Base-by-base conservation (phyloP, 2,329 filamentous ascomycete species). In the Hymenoscyphus fraxineus region DNA sequence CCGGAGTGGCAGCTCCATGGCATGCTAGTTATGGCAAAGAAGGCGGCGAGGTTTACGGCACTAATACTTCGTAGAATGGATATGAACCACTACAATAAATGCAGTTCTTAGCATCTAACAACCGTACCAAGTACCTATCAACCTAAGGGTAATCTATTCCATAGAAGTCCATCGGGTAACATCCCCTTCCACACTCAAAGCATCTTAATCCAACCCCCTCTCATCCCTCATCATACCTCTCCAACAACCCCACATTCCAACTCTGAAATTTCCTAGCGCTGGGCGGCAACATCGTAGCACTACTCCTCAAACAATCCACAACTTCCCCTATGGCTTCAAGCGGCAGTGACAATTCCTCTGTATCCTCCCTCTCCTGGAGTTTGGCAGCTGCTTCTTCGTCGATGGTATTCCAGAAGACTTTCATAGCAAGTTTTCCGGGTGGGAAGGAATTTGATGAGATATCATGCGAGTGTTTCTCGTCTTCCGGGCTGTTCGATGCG, bases 191-290 rank as follows among this genome's bases (percentile, higher is more conserved):
- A 27, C 27, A 27, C 27, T 3, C 2, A 44, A 4, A n/a, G n/a
- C 15, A 16, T n/a, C n/a, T 44, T 16, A 47, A 32, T n/a, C 27
- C 27, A 32, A 31, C 3, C 55, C 13, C 39, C 41, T 22, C 51
- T 57, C 27, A 47, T 9, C n/a, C 16, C 35, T 62, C 60, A 27
- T 78, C 75, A 76, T 83, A 88, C 65, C 82, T 78, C 67, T 83
- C 80, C 65, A 92, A 72, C 19, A 92, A 73, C 1, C 87, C 88
- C 5, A 92, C 86, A 32, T 82, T 81, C 88, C 88, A 92, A n/a
- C 82, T 83, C 72, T 84, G 80, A 68, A 90, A 89, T 35, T 70
- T 77, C 63, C 85, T 80, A 65, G 88, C 85, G 9, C 78, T 78
- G 0, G 69, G 73, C 1, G 89, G 88, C 9, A 92, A 73, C 16